Percentiles rank a stretch among this genome's conserved stretches.
Evolutionary conservation across 225 moss, liverwort and hornwort species (phyloP).

Genomic region (Polytrichum formosum): DNA sequence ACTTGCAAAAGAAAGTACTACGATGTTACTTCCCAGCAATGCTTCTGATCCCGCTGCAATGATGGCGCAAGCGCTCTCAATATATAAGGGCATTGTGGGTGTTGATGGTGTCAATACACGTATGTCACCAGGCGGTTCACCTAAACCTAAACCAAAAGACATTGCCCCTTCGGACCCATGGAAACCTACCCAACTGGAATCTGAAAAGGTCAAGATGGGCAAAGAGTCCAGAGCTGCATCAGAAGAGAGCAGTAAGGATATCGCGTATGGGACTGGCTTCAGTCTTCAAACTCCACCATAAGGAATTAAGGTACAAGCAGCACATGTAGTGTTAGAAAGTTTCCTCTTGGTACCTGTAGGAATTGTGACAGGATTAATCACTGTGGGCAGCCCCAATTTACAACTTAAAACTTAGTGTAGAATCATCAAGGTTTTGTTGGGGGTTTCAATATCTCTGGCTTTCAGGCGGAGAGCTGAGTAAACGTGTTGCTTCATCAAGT

Average conservation of each 20-base stretch:
- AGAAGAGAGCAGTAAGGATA: conserved; percentile 12
- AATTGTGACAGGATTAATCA: no score
- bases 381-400: no score
- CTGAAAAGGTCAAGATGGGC: conserved; percentile 33
- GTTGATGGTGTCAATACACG: conserved; percentile 57
- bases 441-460: no score
- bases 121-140: conserved; percentile 44
- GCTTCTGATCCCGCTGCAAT: conserved; percentile 88
- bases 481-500: no score
- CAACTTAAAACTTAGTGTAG: no score
- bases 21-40: conserved; percentile 84
- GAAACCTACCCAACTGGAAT: conserved; percentile 47
- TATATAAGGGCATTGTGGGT: conserved; percentile 95
- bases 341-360: no score
- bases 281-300: conserved; percentile 44
- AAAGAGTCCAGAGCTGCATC: conserved; percentile 23
- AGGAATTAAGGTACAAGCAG: background rate
- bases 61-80: conserved; percentile 98
- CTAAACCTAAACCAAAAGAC: conserved; percentile 21
- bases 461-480: no score
- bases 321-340: no score
- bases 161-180: conserved; percentile 30
- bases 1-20: conserved; percentile 90
- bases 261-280: conserved; percentile 22
- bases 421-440: no score